Base-by-base conservation (phyloP, 2,329 filamentous ascomycete species). In the Calonectria multiphialidica region DNA sequence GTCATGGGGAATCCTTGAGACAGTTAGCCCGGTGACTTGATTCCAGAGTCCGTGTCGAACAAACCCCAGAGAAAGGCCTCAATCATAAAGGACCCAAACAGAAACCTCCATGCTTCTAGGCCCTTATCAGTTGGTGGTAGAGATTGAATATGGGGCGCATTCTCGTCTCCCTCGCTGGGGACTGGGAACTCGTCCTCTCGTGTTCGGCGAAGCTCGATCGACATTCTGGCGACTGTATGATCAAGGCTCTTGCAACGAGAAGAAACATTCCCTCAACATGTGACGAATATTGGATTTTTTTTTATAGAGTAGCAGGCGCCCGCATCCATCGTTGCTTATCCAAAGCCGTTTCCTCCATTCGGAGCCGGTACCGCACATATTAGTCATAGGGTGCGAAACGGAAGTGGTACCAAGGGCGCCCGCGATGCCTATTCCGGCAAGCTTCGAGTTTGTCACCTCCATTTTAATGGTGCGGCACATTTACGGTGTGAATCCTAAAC, bases 21-120 rank as follows among this genome's bases (percentile, higher is more conserved):
- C 1, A 33, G 9, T 15, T 7, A 25, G 18, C 5, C 33, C 9
- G 21, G 12, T 30, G 2, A 9, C 7, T 18, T 13, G 10, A 1
- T 2, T 23, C 7, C 3, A 2, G 13, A 2, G 5, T 18, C 18
- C 7, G n/a, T 10, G 13, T 10, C 28, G 5, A 8, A 64, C 40
- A 35, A 64, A 79, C 78, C 78, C 78, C 78, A 80, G 1, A 80
- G 72, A 15, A 76, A 33, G 1, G 76, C 78, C 53, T 79, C 78
- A 1, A 80, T 71, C 1, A 77, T 65, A 50, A 79, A 80, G 16
- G 71, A 69, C 1, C 71, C 76, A 4, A 77, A 66, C 3, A 79
- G 63, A 21, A 76, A 79, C 25, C 73, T 79, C 71, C 74, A 79
- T 1, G 78, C 78, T 3, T 64, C 72, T 2, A 55, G 57, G 2